A percentile compares a stretch with the other conserved stretches of the same genome.
Evolutionary conservation across 305 asterid genomes (phyloP).

Genomic region (Fraxinus albicans): DNA sequence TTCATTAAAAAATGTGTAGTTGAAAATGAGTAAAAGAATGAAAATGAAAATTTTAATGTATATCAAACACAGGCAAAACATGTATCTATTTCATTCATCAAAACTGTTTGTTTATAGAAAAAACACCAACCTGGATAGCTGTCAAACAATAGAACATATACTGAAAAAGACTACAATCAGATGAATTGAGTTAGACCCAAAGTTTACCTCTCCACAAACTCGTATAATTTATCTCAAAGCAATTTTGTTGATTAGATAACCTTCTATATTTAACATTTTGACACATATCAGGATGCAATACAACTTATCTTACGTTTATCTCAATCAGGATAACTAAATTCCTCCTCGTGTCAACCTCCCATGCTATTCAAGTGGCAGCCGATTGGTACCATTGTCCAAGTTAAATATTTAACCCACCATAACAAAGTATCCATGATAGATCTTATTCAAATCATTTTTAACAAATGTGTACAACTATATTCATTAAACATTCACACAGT

Average conservation of each 20-base stretch:
- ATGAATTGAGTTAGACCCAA: neutral
- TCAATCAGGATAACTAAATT: neutral
- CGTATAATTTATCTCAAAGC: neutral
- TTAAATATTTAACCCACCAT: neutral
- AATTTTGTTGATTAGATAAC: neutral
- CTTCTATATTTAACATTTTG: neutral
- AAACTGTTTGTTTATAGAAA: constrained; percentile 3
- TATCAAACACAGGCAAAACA: neutral
- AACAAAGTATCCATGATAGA: neutral
- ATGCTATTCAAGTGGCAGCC: neutral
- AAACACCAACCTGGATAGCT: neutral
- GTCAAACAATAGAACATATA: neutral
- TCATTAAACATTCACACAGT: neutral
- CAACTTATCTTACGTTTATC: neutral
- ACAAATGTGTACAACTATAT: neutral
- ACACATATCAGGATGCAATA: neutral
- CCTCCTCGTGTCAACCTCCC: neutral
- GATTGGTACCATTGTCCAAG: neutral
- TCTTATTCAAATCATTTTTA: neutral
- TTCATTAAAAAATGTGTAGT: too few relatives aligned
- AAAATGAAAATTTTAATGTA: too few relatives aligned
- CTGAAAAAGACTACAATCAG: neutral
- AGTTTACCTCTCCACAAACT: neutral
- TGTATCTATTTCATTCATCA: neutral
- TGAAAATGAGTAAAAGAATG: too few relatives aligned